These are phyloP conservation scores for Pythium insidiosum DNA, from an alignment of 352 stramenopile genomes.

Conservation along the genomic window DNA sequence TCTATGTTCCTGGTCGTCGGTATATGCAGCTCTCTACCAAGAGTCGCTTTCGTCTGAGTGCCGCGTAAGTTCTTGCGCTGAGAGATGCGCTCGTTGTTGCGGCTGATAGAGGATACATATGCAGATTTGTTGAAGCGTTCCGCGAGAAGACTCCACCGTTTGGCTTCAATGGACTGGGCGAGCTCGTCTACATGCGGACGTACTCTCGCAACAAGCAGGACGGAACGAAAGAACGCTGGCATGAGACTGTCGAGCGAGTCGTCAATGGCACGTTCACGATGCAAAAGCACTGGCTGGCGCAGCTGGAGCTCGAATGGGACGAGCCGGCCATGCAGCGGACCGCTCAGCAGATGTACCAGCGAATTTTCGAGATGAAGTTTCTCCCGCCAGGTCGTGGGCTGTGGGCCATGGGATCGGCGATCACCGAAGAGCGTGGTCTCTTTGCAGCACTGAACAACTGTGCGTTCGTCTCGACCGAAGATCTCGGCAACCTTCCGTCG, in stretches of 20 bases:
- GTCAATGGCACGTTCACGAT: constrained; percentile 93
- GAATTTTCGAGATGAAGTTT: constrained; percentile 95
- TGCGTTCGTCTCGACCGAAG: constrained; percentile 87
- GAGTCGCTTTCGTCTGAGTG: no score
- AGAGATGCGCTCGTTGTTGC: no score
- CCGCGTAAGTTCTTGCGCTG: no score
- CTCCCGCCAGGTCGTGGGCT: constrained; percentile 87
- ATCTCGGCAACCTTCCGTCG: constrained; percentile 42
- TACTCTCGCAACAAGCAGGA: constrained; percentile 85
- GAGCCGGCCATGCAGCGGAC: constrained; percentile 27
- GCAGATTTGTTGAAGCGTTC: constrained; percentile 51
- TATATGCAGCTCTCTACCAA: no score
- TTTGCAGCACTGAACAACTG: constrained; percentile 92
- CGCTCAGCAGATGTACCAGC: constrained; percentile 88
- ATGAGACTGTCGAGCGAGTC: constrained; percentile 88
- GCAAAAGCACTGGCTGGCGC: constrained; percentile 82
- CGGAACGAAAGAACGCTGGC: constrained; percentile 82
- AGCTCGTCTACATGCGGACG: constrained; percentile 90
- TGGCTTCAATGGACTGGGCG: constrained; percentile 91
- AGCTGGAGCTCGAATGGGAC: constrained; percentile 61
- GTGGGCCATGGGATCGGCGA: constrained; percentile 91
- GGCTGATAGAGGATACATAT: no score
- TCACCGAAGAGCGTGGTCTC: constrained; percentile 79
- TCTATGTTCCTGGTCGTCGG: no score
- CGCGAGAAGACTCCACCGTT: constrained; percentile 58